Base-by-base conservation (phyloP, 495 filamentous ascomycete species). In the Pseudevernia furfuracea region DNA sequence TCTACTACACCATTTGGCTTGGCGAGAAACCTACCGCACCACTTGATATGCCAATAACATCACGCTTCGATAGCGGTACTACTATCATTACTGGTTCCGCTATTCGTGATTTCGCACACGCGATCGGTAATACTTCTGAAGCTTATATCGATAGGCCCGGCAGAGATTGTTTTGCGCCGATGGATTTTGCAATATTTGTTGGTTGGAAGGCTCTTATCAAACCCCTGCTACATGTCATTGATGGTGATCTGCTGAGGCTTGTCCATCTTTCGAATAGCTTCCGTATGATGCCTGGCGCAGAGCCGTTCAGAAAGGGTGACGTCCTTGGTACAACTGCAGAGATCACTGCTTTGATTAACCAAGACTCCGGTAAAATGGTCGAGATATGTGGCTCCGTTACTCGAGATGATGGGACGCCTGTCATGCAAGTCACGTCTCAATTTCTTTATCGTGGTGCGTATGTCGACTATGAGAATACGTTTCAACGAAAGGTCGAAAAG, bases 231-330 rank as follows among this genome's bases (percentile, higher is more conserved):
- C 61, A 62, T 0, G 37, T 74, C n/a, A 10, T 37, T 4, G 66
- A 71, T 37, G 74, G 68, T 19, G 71, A 77, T 58, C 58, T 77
- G 9, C 68, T 77, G 7, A 70, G 67, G 23, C 65, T 77, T 23
- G 72, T 77, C 1, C 75, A 77, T 58, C 68, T 64, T 4, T 72
- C 74, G 2, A 75, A 74, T 55, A 59, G 60, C 23, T 73, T 71
- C 44, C 66, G 69, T 34, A 72, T 69, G 49, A 56, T 59, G 25
- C 36, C 57, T 9, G 70, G 60, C 34, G 66, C 63, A n/a, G 28
- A 34, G 0, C 68, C 73, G 0, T 63, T 77, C 8, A 70, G 60
- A 12, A 37, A 73, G 3, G 73, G 73, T 17, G 73, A 76, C 57
- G 68, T 38, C 37, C 62, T 75, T 15, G 65, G 58, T n/a, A 61